A percentile compares a stretch with the other conserved stretches of the same genome.
These are phyloP conservation scores for Grosmannia clavigera DNA, from an alignment of 2,329 filamentous ascomycete genomes.

Conservation along the genomic window DNA sequence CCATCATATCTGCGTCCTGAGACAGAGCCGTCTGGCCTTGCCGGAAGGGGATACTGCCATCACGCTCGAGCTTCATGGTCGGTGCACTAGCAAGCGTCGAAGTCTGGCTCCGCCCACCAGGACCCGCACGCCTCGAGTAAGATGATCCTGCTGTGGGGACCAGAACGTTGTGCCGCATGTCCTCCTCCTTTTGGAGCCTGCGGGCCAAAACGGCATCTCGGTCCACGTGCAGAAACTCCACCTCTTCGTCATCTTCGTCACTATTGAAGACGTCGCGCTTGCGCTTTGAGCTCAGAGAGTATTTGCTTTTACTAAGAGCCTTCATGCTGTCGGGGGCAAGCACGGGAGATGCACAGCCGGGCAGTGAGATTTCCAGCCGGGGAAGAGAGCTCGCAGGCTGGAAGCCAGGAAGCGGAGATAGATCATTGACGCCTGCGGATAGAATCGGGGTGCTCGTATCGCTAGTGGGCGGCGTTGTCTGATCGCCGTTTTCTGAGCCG, in stretches of 20 bases:
- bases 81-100: no score
- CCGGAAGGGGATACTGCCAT: not conserved
- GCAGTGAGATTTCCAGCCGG: slow-evolving; percentile 23
- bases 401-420: slow-evolving; percentile 6
- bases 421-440: slow-evolving; percentile 11
- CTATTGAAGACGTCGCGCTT: slow-evolving; percentile 29
- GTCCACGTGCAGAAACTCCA: slow-evolving; percentile 7
- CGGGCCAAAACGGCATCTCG: slow-evolving; percentile 41
- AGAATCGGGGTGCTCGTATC: slow-evolving; percentile 26
- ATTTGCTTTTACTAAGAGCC: slow-evolving; percentile 35
- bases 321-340: slow-evolving; percentile 31
- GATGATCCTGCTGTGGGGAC: not conserved
- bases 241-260: slow-evolving; percentile 26
- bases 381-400: slow-evolving; percentile 13
- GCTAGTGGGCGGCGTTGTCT: slow-evolving; percentile 33
- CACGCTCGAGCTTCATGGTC: no score
- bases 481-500: slow-evolving; percentile 5
- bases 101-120: not conserved
- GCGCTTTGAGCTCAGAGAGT: slow-evolving; percentile 30
- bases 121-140: not conserved
- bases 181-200: slow-evolving; percentile 39
- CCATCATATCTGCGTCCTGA: no score
- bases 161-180: not conserved
- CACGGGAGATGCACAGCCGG: slow-evolving; percentile 18
- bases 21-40: not conserved